These are phyloP conservation scores for Trametes cingulata DNA, from an alignment of 768 basidiomycete genomes.

Conservation along the genomic window DNA sequence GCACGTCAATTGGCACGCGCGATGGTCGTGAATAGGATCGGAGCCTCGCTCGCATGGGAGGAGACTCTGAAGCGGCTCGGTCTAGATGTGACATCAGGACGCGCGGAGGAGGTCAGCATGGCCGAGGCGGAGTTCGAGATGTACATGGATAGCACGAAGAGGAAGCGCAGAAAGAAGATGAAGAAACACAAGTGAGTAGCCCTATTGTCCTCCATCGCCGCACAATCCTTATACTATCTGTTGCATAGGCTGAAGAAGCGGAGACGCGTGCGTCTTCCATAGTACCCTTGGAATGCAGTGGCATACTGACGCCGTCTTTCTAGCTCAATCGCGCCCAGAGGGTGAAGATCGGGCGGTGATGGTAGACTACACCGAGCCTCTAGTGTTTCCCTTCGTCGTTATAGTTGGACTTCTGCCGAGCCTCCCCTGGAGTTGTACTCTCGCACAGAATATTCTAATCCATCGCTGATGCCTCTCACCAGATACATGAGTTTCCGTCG, in stretches of 20 bases:
- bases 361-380: neutral
- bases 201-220: slow-evolving; percentile 8
- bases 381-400: neutral
- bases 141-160: slow-evolving; percentile 77
- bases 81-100: slow-evolving; percentile 53
- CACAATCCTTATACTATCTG: slow-evolving; percentile 4
- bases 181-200: slow-evolving; percentile 89
- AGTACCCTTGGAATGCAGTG: neutral
- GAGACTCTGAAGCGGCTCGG: slow-evolving; percentile 64
- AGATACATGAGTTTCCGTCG: neutral
- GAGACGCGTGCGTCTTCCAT: slow-evolving; percentile 61
- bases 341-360: slow-evolving; percentile 25
- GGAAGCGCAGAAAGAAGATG: slow-evolving; percentile 92
- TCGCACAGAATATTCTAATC: slow-evolving; percentile 11
- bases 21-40: slow-evolving; percentile 65
- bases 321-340: slow-evolving; percentile 24
- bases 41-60: slow-evolving; percentile 68
- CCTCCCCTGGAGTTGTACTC: slow-evolving; percentile 7
- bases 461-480: slow-evolving; percentile 17
- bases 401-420: slow-evolving; percentile 3
- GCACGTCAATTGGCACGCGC: slow-evolving; percentile 79
- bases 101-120: slow-evolving; percentile 51
- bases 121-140: slow-evolving; percentile 66
- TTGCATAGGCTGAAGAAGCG: slow-evolving; percentile 79
- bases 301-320: neutral